Evolutionary conservation across 352 stramenopile species (phyloP).

Genomic region (Globisporangium recalcitrans): DNA sequence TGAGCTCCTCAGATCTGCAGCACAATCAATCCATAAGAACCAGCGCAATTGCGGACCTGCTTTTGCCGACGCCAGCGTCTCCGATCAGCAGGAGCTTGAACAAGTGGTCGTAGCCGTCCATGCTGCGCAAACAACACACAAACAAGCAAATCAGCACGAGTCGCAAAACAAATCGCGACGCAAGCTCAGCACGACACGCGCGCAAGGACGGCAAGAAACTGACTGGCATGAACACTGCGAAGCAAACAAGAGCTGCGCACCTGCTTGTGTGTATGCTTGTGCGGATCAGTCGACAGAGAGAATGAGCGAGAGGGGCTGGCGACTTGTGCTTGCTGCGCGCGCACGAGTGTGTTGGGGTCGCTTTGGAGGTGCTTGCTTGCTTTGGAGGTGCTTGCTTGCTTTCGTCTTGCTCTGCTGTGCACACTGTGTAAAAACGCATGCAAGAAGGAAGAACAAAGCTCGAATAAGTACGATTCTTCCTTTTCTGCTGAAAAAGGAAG

Average conservation of each 20-base stretch:
- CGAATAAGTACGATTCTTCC: too few species aligned
- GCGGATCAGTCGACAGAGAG: neutral
- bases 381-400: neutral
- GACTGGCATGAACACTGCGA: neutral
- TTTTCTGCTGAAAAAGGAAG: too few species aligned
- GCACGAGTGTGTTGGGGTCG: neutral
- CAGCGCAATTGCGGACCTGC: conserved; percentile 49
- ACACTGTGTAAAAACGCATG: too few species aligned
- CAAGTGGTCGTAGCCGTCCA: conserved; percentile 94
- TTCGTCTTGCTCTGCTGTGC: too few species aligned
- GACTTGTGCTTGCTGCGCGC: neutral
- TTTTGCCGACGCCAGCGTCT: conserved; percentile 97
- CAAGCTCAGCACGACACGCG: neutral
- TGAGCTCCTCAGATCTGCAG: neutral
- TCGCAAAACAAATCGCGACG: neutral
- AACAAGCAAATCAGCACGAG: neutral
- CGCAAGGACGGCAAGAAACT: neutral
- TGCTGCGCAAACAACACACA: conserved; percentile 15
- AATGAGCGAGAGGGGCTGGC: neutral
- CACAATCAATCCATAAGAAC: neutral
- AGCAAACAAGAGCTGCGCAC: neutral
- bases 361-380: neutral
- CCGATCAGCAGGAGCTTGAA: conserved; percentile 99
- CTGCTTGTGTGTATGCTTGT: neutral
- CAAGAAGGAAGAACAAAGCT: too few species aligned